These are phyloP conservation scores for Pedinophyceae sp. DNA, from an alignment of 139 green algal genomes.

Conservation along the genomic window DNA sequence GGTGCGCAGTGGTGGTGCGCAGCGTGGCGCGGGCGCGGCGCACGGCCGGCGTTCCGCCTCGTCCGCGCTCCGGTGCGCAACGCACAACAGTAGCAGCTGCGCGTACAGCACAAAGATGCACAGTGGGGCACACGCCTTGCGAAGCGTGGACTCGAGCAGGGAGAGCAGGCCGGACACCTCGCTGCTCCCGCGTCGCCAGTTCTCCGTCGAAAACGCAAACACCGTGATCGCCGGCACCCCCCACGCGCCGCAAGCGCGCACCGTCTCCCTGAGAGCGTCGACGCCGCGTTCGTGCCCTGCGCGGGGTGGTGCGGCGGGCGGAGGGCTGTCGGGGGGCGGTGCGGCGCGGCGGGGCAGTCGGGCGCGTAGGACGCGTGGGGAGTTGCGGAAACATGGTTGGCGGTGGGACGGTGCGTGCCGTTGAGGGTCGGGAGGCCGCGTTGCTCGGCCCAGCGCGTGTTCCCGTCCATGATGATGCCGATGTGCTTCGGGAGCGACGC, in stretches of 20 bases:
- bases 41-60: too few relatives aligned
- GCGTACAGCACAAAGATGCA: too few relatives aligned
- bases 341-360: too few relatives aligned
- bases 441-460: constrained; percentile 24
- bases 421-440: constrained; percentile 1
- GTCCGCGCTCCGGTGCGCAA: neutral
- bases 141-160: constrained; percentile 27
- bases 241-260: constrained; percentile 12
- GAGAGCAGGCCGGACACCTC: constrained; percentile 32
- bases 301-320: too few relatives aligned
- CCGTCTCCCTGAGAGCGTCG: constrained; percentile 9
- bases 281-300: constrained; percentile 22
- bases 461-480: constrained; percentile 39
- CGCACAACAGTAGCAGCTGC: too few relatives aligned
- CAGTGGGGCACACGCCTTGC: too few relatives aligned
- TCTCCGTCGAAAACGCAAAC: constrained; percentile 41
- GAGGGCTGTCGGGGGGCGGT: too few relatives aligned
- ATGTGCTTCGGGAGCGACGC: constrained; percentile 16
- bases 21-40: too few relatives aligned
- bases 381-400: neutral
- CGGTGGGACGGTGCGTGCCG: neutral
- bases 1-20: too few relatives aligned
- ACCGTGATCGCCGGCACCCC: constrained; percentile 25
- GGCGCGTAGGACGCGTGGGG: neutral
- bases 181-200: constrained; percentile 22